These are phyloP conservation scores for Crepidotus variabilis DNA, from an alignment of 768 basidiomycete genomes.

Conservation along the genomic window DNA sequence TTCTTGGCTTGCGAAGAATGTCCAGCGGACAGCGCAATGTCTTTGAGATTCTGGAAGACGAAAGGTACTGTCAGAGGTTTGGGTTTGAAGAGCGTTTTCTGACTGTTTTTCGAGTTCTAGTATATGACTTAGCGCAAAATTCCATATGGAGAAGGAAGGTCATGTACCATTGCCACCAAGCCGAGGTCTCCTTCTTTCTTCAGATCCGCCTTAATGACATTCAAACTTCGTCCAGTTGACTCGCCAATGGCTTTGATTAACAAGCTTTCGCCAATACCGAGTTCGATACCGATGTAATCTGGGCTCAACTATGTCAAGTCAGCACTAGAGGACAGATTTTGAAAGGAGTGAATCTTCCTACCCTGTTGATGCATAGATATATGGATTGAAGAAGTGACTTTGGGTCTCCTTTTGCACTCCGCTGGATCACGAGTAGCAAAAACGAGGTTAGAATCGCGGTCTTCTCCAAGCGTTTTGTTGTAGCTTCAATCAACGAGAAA, in stretches of 20 bases:
- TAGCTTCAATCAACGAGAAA: slow-evolving; percentile 87
- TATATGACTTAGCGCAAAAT: neutral
- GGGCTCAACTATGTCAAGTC: slow-evolving; percentile 67
- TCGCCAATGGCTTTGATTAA: slow-evolving; percentile 94
- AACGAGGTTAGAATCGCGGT: slow-evolving; percentile 85
- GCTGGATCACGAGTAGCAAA: slow-evolving; percentile 83
- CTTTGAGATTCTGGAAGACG: slow-evolving; percentile 86
- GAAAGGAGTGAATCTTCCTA: slow-evolving; percentile 32
- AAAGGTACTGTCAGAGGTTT: slow-evolving; percentile 85
- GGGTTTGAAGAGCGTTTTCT: slow-evolving; percentile 92
- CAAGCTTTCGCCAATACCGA: slow-evolving; percentile 94
- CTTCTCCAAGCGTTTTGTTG: slow-evolving; percentile 95
- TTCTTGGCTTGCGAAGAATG: slow-evolving; percentile 96
- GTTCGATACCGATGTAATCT: slow-evolving; percentile 91
- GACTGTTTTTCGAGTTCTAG: slow-evolving; percentile 89
- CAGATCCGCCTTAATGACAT: slow-evolving; percentile 84
- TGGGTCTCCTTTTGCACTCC: slow-evolving; percentile 72
- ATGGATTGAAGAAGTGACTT: slow-evolving; percentile 82
- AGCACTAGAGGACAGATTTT: neutral
- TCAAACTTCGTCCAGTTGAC: slow-evolving; percentile 84
- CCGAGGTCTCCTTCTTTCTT: slow-evolving; percentile 96
- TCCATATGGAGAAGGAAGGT: neutral
- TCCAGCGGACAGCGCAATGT: slow-evolving; percentile 84
- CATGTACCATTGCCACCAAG: slow-evolving; percentile 86
- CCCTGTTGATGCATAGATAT: slow-evolving; percentile 95